Base-by-base conservation (phyloP, 768 basidiomycete genomes). In the Kwoniella botswanensis region DNA sequence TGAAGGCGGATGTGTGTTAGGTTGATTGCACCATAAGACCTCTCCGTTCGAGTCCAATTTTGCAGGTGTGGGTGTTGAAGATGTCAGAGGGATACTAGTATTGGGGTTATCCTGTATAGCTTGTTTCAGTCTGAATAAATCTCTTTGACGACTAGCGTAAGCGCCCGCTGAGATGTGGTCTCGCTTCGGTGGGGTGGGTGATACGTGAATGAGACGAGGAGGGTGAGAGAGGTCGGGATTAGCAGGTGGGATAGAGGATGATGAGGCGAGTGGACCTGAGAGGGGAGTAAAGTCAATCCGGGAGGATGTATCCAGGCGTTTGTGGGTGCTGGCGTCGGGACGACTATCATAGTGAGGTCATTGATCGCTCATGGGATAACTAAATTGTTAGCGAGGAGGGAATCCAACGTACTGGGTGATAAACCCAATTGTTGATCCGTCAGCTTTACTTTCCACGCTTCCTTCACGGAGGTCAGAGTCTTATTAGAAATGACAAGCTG, bases 231-330 rank as follows among this genome's bases (percentile, higher is more conserved):
- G 46, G 46, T 15, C 15, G 10, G 46, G 46, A 50, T 50, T 9
- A 58, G 57, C 15, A n/a, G 24, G 15, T 17, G 57, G 22, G 15
- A 15, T 13, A 3, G 29, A 29, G 6, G 15, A 5, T 6, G 26
- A 13, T 15, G 57, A 58, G 26, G 26, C 57, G 15, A 58, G 26
- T 26, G 57, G 57, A 26, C 57, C 57, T 21, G 57, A 58, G 24
- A 58, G 26, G 12, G 57, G 57, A 4, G 15, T 26, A 4, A 35
- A 15, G 6, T 55, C 22, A 4, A 18, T 26, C 3, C 1, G 9
- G 22, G 12, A 17, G 9, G 12, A 17, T 50, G 0, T 35, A 35
- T 35, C 6, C 35, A 35, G 35, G 7, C 35, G 6, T 35, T 35
- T 35, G 6, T 35, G 35, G 35, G 35, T 35, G 6, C 35, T 35